These are phyloP conservation scores for Tardiomyces depauwii DNA, from an alignment of 1,139 yeast genomes.

Conservation along the genomic window DNA sequence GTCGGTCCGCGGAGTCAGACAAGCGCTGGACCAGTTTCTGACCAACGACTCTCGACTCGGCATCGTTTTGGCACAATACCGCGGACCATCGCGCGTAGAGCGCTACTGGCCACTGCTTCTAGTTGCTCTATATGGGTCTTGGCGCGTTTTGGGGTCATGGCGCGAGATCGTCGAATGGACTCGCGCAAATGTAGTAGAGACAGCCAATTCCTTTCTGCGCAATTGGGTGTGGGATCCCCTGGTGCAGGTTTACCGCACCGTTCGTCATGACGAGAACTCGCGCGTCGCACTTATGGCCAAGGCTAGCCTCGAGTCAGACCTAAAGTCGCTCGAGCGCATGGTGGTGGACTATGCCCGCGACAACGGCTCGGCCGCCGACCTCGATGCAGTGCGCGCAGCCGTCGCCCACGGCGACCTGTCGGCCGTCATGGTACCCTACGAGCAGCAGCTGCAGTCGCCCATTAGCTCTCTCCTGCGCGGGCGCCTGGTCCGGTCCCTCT, in stretches of 20 bases:
- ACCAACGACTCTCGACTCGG: neutral
- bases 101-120: slow-evolving; percentile 61
- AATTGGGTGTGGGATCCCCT: slow-evolving; percentile 82
- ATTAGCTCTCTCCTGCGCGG: slow-evolving; percentile 54
- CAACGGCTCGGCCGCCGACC: slow-evolving; percentile 15
- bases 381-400: slow-evolving; percentile 21
- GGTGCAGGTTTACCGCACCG: slow-evolving; percentile 61
- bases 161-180: slow-evolving; percentile 45
- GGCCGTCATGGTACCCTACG: slow-evolving; percentile 69
- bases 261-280: slow-evolving; percentile 67
- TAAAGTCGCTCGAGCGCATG: slow-evolving; percentile 79
- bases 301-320: slow-evolving; percentile 66
- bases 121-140: slow-evolving; percentile 9
- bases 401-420: slow-evolving; percentile 63
- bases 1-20: neutral
- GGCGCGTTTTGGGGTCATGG: slow-evolving; percentile 45
- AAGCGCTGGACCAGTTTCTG: neutral
- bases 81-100: slow-evolving; percentile 38
- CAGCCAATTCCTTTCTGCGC: slow-evolving; percentile 51
- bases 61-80: slow-evolving; percentile 9
- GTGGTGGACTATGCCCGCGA: slow-evolving; percentile 60
- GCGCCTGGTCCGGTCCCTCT: slow-evolving; percentile 57
- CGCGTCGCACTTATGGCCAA: slow-evolving; percentile 69
- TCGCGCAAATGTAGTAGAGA: slow-evolving; percentile 47
- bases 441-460: slow-evolving; percentile 62